Conservation (phyloP, 129 eudicot species). For the Heracleum sosnowskyi region DNA sequence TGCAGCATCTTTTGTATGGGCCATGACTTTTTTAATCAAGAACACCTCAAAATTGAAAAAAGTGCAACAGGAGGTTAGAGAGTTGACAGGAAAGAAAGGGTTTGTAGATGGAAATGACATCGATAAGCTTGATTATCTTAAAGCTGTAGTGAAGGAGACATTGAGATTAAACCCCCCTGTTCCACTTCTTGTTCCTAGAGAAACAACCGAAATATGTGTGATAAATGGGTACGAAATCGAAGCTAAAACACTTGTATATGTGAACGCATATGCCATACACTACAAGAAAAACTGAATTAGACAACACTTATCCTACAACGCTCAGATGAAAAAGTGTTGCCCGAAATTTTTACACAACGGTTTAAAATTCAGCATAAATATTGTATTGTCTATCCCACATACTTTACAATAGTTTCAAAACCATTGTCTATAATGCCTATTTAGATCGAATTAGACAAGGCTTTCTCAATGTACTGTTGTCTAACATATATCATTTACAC, state of each 20-base stretch:
- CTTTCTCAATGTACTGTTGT: no score
- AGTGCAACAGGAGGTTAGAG: neutral
- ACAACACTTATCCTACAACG: no score
- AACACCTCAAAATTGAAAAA: neutral
- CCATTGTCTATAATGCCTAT: no score
- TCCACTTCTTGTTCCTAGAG: neutral
- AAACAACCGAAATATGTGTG: neutral
- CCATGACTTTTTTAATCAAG: neutral
- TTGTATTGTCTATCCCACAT: no score
- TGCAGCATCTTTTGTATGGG: conserved; percentile 3
- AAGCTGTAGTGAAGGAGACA: neutral
- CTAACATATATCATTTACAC: no score
- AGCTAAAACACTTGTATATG: neutral
- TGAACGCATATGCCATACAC: neutral
- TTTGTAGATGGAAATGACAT: neutral
- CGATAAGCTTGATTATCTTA: neutral
- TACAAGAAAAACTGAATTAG: no score
- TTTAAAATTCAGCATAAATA: no score
- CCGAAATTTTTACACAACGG: no score
- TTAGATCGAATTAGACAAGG: no score
- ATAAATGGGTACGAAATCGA: neutral
- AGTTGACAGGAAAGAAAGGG: neutral
- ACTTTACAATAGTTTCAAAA: no score
- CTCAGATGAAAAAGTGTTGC: no score
- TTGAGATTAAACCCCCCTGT: neutral